A percentile compares a stretch with the other conserved stretches of the same genome.
Evolutionary conservation across 805 yeast genomes (phyloP).

Genomic region (Hanseniaspora jakobsenii): DNA sequence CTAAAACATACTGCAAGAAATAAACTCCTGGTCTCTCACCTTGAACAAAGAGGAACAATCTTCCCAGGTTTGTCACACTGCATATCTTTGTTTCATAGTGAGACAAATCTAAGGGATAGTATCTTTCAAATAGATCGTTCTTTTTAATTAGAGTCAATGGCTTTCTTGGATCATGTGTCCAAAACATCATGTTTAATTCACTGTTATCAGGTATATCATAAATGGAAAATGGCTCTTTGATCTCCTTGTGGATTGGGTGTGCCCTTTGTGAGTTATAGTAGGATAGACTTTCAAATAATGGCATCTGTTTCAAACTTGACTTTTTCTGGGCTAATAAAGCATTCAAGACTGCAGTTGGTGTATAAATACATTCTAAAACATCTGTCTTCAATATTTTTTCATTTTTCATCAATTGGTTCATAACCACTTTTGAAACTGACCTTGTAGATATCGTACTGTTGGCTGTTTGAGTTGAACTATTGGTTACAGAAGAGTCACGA

Average conservation of each 20-base stretch:
- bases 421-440: constrained; percentile 8
- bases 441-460: constrained; percentile 7
- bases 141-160: not conserved
- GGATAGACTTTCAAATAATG: constrained; percentile 6
- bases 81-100: constrained; percentile 38
- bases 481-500: no score
- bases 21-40: constrained; percentile 27
- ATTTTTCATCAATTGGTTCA: not conserved
- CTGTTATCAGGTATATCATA: constrained; percentile 4
- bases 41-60: constrained; percentile 42
- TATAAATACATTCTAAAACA: constrained; percentile 3
- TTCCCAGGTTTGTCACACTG: constrained; percentile 50
- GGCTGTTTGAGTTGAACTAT: no score
- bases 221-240: constrained; percentile 2
- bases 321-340: not conserved
- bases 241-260: not conserved
- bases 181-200: constrained; percentile 1
- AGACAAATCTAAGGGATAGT: constrained; percentile 3
- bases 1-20: constrained; percentile 43
- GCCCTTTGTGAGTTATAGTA: not conserved
- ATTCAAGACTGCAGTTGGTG: not conserved
- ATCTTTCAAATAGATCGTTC: constrained; percentile 1
- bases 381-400: constrained; percentile 5
- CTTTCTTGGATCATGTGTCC: not conserved
- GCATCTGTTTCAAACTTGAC: constrained; percentile 1